phyloP scores from a whole-genome alignment of 495 filamentous ascomycete species.

The Daldinia concentrica region DNA sequence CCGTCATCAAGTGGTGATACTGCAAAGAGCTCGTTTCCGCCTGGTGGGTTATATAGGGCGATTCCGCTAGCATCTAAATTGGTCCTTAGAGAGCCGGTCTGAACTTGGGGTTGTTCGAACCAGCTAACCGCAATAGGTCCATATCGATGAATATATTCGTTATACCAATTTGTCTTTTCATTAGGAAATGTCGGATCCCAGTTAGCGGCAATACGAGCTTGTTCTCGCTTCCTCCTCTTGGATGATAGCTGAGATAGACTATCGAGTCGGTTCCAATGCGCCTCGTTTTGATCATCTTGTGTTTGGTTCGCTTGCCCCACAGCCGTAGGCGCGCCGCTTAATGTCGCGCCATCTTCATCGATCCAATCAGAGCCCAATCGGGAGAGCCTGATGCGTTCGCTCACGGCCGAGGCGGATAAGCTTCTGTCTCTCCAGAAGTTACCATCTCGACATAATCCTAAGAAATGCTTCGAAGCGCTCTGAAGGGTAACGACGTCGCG shows the following conservation, averaged over 20 bases:
- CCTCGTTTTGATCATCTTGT: conserved; percentile 38
- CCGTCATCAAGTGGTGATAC: conserved; percentile 87
- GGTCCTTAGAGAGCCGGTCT: conserved; percentile 44
- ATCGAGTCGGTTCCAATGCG: conserved; percentile 35
- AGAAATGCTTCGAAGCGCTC: conserved; percentile 72
- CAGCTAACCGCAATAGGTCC: conserved; percentile 77
- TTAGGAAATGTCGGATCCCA: conserved; percentile 83
- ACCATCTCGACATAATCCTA: conserved; percentile 76
- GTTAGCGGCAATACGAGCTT: conserved; percentile 68
- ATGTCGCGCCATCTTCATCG: conserved; percentile 47
- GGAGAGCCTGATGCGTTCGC: conserved; percentile 56
- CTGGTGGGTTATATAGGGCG: conserved; percentile 65
- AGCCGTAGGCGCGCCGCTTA: conserved; percentile 46
- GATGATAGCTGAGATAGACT: conserved; percentile 20
- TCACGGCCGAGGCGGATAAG: conserved; percentile 70
- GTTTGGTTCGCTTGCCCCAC: conserved; percentile 47
- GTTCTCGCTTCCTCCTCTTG: conserved; percentile 55
- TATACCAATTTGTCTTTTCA: conserved; percentile 80
- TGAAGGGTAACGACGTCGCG: conserved; percentile 75
- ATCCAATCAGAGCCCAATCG: conserved; percentile 47
- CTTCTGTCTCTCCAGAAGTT: conserved; percentile 78
- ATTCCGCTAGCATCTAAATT: conserved; percentile 69
- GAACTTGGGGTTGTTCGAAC: conserved; percentile 68
- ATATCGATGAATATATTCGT: conserved; percentile 86
- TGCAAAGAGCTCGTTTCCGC: conserved; percentile 63